phyloP scores from a whole-genome alignment of 169 alveolate genomes.

The Plasmodium fragile region DNA sequence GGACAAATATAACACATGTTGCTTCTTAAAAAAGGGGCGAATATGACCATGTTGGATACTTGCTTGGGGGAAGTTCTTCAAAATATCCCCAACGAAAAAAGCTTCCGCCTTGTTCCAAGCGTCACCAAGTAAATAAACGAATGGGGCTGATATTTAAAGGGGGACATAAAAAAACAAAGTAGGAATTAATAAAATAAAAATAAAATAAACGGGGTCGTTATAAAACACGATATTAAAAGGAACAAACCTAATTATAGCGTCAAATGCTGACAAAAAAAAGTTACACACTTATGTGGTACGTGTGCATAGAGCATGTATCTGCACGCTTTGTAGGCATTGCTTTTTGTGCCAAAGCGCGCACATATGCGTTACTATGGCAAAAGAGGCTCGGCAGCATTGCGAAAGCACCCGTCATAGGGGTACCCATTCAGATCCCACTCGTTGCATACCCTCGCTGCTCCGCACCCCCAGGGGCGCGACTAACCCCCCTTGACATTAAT shows the following conservation, averaged over 20 bases:
- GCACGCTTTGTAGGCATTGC: not conserved
- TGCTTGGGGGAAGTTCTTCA: not conserved
- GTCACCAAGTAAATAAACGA: not conserved
- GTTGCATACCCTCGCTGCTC: not conserved
- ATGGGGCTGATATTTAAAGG: not conserved
- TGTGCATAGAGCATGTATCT: not conserved
- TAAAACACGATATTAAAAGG: not conserved
- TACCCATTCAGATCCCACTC: not conserved
- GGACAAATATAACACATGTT: not conserved
- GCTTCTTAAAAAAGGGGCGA: not conserved
- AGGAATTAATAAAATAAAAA: not conserved
- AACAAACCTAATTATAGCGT: not conserved
- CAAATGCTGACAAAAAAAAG: slow-evolving; percentile 12
- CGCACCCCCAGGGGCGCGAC: not conserved
- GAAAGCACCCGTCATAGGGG: not conserved
- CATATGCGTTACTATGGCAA: not conserved
- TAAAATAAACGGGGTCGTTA: not conserved
- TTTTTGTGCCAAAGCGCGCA: not conserved
- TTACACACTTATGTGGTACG: not conserved
- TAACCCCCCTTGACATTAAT: slow-evolving; percentile 81
- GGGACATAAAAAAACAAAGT: no score
- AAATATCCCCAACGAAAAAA: not conserved
- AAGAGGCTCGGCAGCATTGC: not conserved
- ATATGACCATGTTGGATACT: not conserved
- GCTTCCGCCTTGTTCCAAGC: not conserved